phyloP scores from a whole-genome alignment of 805 yeast species.

The Yamadazyma scolyti region DNA sequence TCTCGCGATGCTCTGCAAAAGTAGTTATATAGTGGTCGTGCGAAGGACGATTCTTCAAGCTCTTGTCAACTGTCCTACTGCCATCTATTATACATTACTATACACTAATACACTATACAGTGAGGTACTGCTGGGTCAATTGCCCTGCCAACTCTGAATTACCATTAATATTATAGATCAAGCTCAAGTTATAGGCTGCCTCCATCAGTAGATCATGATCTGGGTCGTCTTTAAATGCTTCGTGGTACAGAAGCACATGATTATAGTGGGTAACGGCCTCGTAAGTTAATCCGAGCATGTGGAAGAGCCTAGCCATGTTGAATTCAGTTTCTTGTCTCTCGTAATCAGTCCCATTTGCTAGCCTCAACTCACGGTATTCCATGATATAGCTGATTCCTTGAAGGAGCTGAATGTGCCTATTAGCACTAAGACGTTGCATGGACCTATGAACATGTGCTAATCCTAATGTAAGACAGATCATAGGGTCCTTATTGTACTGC shows the following conservation, averaged over 20 bases:
- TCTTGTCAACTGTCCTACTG: no score
- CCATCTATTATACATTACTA: no score
- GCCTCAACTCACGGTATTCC: slow-evolving; percentile 62
- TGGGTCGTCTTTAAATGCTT: slow-evolving; percentile 34
- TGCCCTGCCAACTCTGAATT: slow-evolving; percentile 61
- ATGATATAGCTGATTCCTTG: slow-evolving; percentile 80
- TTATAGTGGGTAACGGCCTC: slow-evolving; percentile 75
- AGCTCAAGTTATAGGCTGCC: slow-evolving; percentile 80
- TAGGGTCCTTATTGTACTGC: slow-evolving; percentile 69
- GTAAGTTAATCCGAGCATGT: slow-evolving; percentile 71
- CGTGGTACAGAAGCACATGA: slow-evolving; percentile 50
- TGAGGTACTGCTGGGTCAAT: slow-evolving; percentile 64
- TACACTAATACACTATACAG: slow-evolving; percentile 25
- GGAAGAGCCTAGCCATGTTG: slow-evolving; percentile 83
- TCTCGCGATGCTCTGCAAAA: no score
- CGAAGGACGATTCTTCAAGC: no score
- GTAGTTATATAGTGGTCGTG: no score
- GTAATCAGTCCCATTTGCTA: slow-evolving; percentile 31
- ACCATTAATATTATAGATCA: slow-evolving; percentile 74
- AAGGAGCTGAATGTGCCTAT: slow-evolving; percentile 80
- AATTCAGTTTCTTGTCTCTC: slow-evolving; percentile 76
- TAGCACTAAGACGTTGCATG: slow-evolving; percentile 82
- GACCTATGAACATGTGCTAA: slow-evolving; percentile 84
- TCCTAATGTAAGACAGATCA: slow-evolving; percentile 71
- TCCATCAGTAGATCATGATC: slow-evolving; percentile 63